A percentile compares a stretch with the other conserved stretches of the same genome.
Evolutionary conservation across 2,329 filamentous ascomycete genomes (phyloP).

Genomic region (Pseudocercospora musae): DNA sequence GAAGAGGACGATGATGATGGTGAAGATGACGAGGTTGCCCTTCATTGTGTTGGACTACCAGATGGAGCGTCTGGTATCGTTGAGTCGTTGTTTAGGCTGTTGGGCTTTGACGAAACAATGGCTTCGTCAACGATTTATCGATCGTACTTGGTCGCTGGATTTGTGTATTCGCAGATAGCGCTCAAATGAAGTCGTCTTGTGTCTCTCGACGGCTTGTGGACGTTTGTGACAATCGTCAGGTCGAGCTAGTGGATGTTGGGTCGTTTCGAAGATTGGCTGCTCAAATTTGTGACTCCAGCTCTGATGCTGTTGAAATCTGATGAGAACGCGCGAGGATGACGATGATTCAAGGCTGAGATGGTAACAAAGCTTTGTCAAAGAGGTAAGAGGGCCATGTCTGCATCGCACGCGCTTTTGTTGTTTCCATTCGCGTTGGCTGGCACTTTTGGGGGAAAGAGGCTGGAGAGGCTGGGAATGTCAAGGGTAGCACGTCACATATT

Average conservation of each 20-base stretch:
- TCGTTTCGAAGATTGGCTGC: not conserved
- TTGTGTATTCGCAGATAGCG: not conserved
- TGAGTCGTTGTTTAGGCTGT: not conserved
- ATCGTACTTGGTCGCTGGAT: not conserved
- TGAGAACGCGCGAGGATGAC: not conserved
- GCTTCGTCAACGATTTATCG: not conserved
- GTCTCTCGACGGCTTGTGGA: not conserved
- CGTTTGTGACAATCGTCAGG: not conserved
- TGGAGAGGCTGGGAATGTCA: conserved; percentile 2
- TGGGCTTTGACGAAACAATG: not conserved
- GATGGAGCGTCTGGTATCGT: not conserved
- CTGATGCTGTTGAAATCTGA: not conserved
- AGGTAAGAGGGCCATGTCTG: not conserved
- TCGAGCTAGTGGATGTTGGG: not conserved
- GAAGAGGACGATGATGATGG: conserved; percentile 54
- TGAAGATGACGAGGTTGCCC: conserved; percentile 52
- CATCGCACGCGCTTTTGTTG: not conserved
- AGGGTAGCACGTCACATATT: not conserved
- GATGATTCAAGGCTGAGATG: not conserved
- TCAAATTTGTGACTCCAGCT: not conserved
- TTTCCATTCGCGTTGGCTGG: not conserved
- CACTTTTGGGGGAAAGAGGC: not conserved
- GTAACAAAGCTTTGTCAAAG: not conserved
- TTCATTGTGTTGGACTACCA: conserved; percentile 39
- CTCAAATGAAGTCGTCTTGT: not conserved